These are phyloP conservation scores for Fusarium ambrosium DNA, from an alignment of 2,329 filamentous ascomycete genomes.

Conservation along the genomic window DNA sequence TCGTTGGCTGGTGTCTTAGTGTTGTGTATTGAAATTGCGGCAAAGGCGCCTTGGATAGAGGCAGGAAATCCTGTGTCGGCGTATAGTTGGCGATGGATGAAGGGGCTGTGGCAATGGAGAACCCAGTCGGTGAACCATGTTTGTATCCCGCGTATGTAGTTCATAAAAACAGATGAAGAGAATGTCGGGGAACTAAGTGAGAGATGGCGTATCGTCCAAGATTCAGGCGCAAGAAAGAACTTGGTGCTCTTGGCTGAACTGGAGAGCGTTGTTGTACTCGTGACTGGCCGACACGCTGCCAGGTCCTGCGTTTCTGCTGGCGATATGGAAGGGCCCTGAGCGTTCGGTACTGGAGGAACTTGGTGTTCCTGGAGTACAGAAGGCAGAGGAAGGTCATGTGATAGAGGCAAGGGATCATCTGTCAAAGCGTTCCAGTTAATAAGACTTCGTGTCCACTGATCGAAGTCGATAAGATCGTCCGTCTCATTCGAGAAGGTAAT, in stretches of 20 bases:
- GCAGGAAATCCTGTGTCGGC: conserved; percentile 15
- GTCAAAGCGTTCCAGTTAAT: conserved; percentile 3
- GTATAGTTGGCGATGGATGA: conserved; percentile 25
- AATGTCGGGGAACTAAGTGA: neutral
- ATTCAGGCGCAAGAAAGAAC: neutral
- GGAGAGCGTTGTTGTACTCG: neutral
- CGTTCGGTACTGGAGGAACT: neutral
- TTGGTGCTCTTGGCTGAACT: neutral
- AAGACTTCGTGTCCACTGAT: neutral
- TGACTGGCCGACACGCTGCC: neutral
- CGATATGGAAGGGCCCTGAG: neutral
- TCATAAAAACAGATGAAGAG: conserved; percentile 4
- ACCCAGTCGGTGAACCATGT: conserved; percentile 21
- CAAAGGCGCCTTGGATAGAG: conserved; percentile 14
- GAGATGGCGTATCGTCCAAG: neutral
- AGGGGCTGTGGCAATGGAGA: conserved; percentile 8
- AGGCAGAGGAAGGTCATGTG: neutral
- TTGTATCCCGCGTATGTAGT: neutral
- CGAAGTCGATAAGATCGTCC: neutral
- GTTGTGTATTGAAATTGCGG: conserved; percentile 5
- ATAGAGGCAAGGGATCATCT: neutral
- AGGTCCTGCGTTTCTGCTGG: neutral
- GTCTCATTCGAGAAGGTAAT: neutral
- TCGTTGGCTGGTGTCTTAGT: neutral
- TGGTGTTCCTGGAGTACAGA: neutral